Evolutionary conservation across 441 rosid species (phyloP).

Genomic region (Adansonia madagascariensis): DNA sequence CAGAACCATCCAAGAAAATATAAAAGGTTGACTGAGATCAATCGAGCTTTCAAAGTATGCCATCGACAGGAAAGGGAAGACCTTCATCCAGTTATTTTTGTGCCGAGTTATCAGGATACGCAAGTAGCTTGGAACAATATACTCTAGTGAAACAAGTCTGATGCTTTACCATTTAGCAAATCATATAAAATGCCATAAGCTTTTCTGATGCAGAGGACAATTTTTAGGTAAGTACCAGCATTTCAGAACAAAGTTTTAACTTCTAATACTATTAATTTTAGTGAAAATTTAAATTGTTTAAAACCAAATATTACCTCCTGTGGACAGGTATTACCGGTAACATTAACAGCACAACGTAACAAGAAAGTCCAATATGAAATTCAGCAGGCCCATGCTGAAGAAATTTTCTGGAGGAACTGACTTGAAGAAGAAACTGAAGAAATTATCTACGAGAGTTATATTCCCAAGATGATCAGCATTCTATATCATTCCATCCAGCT

Average conservation of each 20-base stretch:
- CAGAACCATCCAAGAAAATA: slow-evolving; percentile 36
- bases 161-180: slow-evolving; percentile 37
- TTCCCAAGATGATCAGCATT: slow-evolving; percentile 18
- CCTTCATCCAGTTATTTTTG: slow-evolving; percentile 37
- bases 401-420: slow-evolving; percentile 48
- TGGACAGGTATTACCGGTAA: slow-evolving; percentile 35
- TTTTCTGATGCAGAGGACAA: slow-evolving; percentile 38
- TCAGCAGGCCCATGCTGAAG: slow-evolving; percentile 54
- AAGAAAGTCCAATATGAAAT: slow-evolving; percentile 53
- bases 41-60: slow-evolving; percentile 44
- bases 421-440: slow-evolving; percentile 46
- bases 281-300: background rate
- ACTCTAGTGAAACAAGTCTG: slow-evolving; percentile 42
- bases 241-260: background rate
- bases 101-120: slow-evolving; percentile 39
- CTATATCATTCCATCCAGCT: slow-evolving; percentile 32
- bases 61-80: slow-evolving; percentile 29
- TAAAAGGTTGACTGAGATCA: slow-evolving; percentile 48
- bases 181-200: slow-evolving; percentile 39
- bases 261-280: background rate
- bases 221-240: slow-evolving; percentile 51
- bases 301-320: background rate
- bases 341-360: slow-evolving; percentile 52
- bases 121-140: slow-evolving; percentile 43
- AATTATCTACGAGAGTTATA: slow-evolving; percentile 29